Evolutionary conservation across 1,284 basidiomycete genomes (phyloP), one percentile per base, ranked within the genome.

Genomic region (Cerrena zonata): DNA sequence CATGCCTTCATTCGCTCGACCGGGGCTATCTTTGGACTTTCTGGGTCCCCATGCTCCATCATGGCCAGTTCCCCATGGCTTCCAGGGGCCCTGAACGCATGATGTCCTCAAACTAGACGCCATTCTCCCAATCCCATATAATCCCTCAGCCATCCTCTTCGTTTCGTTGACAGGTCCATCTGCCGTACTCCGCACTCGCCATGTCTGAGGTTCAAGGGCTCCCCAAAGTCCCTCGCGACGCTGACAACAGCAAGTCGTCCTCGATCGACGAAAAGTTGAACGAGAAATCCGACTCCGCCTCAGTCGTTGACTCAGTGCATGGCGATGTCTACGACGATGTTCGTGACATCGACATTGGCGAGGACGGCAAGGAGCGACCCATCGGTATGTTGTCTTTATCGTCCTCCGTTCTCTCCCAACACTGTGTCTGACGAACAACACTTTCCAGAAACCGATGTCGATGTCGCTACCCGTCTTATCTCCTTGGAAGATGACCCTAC

Each of bases 401-500:
- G n/a, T 42, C 40, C 18, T 23, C 4, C 37, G 45, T 34, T 48
- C 21, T 15, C n/a, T n/a, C n/a, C n/a, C n/a, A n/a, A n/a, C 34
- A 36, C 34, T n/a, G 34, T 49, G 7, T 19, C 11, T 25, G 40
- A 22, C 27, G 30, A 12, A 51, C 36, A 38, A n/a, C 47, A n/a
- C 23, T 22, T 39, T 25, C 4, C 46, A 64, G 71, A 72, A 54
- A 75, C 76, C 19, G 74, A 77, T 50, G 57, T 69, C 39, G 78
- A 79, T 55, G 68, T 74, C 47, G 72, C 73, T 18, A 71, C 71
- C 18, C 75, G 74, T 44, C 68, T 80, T 4, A 70, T 80, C 52
- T 77, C 76, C 4, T 65, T 79, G 19, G 77, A 79, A 18, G 82
- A 86, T 59, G 82, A 85, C 63, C 76, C 78, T 2, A 67, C 69